phyloP scores from a whole-genome alignment of 805 yeast species.

The Candida boidinii region DNA sequence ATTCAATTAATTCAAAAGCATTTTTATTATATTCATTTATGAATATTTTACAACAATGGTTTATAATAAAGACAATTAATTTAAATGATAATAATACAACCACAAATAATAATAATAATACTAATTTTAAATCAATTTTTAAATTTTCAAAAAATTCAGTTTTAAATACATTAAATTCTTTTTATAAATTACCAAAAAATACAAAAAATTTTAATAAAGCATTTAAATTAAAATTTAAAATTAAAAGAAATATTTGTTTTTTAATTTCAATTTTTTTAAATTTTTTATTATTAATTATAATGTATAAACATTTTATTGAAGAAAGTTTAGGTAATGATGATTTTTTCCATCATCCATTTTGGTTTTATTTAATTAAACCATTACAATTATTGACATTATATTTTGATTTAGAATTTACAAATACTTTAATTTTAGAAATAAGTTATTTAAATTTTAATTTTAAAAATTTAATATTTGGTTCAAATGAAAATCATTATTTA shows the following conservation, averaged over 20 bases:
- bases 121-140: not conserved
- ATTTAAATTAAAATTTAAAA: constrained; percentile 11
- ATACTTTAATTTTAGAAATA: constrained; percentile 6
- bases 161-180: no score
- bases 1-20: constrained; percentile 18
- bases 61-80: constrained; percentile 14
- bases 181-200: no score
- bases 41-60: constrained; percentile 18
- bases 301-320: constrained; percentile 8
- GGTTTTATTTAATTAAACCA: constrained; percentile 2
- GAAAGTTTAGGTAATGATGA: not conserved
- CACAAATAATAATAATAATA: not conserved
- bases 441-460: constrained; percentile 3
- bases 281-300: constrained; percentile 6
- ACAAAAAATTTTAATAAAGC: no score
- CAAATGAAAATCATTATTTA: no score
- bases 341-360: no score
- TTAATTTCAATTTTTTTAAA: constrained; percentile 5
- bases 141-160: not conserved
- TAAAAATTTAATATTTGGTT: no score
- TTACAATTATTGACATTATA: constrained; percentile 7
- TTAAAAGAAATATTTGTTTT: constrained; percentile 11
- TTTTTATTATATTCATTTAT: constrained; percentile 16
- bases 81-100: not conserved
- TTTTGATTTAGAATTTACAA: constrained; percentile 14